Percentiles rank a stretch among this genome's conserved stretches.
These are phyloP conservation scores for Salvia miltiorrhiza DNA, from an alignment of 257 asterid species.

Conservation along the genomic window DNA sequence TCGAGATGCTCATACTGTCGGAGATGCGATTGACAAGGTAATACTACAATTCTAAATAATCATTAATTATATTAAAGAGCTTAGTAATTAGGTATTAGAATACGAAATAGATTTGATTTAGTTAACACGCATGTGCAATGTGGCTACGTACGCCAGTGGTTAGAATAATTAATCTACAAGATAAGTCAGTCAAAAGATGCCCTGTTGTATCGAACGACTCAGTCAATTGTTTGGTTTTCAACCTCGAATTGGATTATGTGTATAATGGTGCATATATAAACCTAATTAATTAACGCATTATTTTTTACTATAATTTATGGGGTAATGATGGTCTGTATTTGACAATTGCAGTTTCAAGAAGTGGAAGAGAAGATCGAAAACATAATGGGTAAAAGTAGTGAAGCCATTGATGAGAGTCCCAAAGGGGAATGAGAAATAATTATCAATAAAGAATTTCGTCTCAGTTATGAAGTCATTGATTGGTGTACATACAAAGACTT, in stretches of 20 bases:
- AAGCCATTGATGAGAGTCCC: background rate
- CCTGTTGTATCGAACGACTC: background rate
- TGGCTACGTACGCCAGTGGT: slow-evolving; percentile 3
- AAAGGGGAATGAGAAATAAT: background rate
- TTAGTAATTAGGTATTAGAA: background rate
- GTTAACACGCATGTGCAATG: background rate
- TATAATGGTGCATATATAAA: background rate
- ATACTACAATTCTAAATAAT: background rate
- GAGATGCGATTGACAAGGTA: slow-evolving; percentile 61
- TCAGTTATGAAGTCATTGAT: background rate
- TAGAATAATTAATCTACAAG: background rate
- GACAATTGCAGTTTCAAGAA: slow-evolving; percentile 40
- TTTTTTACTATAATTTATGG: background rate
- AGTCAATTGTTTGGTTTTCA: slow-evolving; percentile 12
- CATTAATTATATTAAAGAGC: background rate
- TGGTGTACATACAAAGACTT: background rate
- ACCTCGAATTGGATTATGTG: background rate
- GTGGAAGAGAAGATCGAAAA: slow-evolving; percentile 38
- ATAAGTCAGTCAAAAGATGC: background rate
- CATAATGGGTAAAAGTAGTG: slow-evolving; percentile 21
- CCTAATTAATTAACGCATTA: background rate
- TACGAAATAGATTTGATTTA: background rate
- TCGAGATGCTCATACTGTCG: slow-evolving; percentile 48
- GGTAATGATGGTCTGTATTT: background rate
- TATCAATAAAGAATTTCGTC: background rate